These are phyloP conservation scores for Dendrothele bispora DNA, from an alignment of 768 basidiomycete species.

Conservation along the genomic window DNA sequence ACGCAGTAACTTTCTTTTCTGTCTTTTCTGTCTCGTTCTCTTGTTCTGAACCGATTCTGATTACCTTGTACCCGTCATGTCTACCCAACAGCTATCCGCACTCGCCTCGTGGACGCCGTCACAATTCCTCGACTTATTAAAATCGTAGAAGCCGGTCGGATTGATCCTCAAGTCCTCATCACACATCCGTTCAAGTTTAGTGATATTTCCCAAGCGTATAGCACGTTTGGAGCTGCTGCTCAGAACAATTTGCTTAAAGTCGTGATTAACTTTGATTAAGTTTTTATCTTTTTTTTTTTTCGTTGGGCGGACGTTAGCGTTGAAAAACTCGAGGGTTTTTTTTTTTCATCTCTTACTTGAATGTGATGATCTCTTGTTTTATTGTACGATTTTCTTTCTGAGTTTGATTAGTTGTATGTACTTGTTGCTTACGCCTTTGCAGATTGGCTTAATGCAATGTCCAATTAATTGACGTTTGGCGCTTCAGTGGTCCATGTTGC, in stretches of 20 bases:
- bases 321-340: too few species aligned
- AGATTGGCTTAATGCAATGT: too few species aligned
- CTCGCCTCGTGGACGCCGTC: conserved; percentile 19
- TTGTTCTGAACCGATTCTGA: not conserved
- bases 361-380: too few species aligned
- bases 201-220: conserved; percentile 18
- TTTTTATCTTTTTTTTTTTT: too few species aligned
- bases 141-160: conserved; percentile 18
- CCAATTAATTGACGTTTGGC: too few species aligned
- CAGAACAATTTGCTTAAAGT: conserved; percentile 21
- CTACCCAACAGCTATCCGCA: conserved; percentile 18
- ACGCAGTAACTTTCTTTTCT: not conserved
- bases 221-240: conserved; percentile 17
- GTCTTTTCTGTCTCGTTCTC: not conserved
- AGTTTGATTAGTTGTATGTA: too few species aligned
- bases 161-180: conserved; percentile 13
- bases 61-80: too few species aligned
- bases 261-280: conserved; percentile 18
- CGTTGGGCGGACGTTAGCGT: too few species aligned
- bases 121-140: conserved; percentile 18
- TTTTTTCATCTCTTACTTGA: too few species aligned
- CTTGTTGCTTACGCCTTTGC: too few species aligned
- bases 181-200: conserved; percentile 21
- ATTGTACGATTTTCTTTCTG: too few species aligned
- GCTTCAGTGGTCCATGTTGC: too few species aligned